Percentiles rank a stretch among this genome's conserved stretches.
Conservation (phyloP, 139 green algal species). For the Zygnema circumcarinatum region DNA sequence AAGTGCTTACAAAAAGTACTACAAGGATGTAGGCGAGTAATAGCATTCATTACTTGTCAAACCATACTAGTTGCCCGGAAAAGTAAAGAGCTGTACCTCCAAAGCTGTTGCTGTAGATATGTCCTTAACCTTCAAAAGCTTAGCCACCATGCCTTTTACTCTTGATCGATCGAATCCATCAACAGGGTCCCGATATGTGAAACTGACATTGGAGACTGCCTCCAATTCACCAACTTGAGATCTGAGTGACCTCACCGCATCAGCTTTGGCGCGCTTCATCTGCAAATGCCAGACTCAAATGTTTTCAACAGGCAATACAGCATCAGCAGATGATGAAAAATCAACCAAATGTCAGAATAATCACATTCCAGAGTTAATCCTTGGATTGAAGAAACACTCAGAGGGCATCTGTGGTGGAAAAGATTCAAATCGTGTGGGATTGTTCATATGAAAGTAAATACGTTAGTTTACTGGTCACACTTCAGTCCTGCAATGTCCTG, state of each 20-base stretch:
- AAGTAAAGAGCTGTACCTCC: too few species aligned
- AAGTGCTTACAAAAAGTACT: too few species aligned
- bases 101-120: constrained; percentile 76
- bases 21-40: too few species aligned
- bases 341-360: neutral
- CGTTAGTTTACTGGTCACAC: too few species aligned
- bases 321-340: neutral
- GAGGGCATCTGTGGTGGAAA: neutral
- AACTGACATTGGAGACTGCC: constrained; percentile 64
- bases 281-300: neutral
- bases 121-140: constrained; percentile 82
- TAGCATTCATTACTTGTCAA: too few species aligned
- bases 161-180: constrained; percentile 64
- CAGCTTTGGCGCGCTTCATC: constrained; percentile 28
- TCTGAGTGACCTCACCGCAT: neutral
- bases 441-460: too few species aligned
- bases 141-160: constrained; percentile 84
- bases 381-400: neutral
- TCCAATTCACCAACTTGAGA: neutral
- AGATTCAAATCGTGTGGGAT: too few species aligned
- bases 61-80: too few species aligned
- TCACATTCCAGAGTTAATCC: neutral
- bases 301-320: neutral
- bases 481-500: too few species aligned
- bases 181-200: constrained; percentile 82